A percentile compares a stretch with the other conserved stretches of the same genome.
These are phyloP conservation scores for Phytophthora palmivora DNA, from an alignment of 352 stramenopile genomes.

Conservation along the genomic window DNA sequence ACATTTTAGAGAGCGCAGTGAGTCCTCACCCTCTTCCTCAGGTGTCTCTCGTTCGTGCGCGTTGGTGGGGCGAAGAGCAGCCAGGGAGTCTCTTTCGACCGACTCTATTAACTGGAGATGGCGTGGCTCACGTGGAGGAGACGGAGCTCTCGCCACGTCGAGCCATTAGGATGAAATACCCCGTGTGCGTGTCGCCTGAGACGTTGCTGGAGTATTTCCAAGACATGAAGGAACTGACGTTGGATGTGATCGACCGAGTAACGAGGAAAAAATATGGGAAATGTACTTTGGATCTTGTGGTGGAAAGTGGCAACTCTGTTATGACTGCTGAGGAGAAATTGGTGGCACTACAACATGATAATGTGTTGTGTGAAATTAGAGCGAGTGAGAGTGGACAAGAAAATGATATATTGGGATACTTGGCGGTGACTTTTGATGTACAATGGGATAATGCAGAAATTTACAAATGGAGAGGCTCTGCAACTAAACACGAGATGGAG, in stretches of 20 bases:
- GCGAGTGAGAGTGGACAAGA: conserved; percentile 5
- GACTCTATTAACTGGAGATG: conserved; percentile 13
- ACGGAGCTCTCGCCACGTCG: conserved; percentile 13
- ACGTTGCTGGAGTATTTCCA: conserved; percentile 63
- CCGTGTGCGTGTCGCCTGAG: conserved; percentile 39
- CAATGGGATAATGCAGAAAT: conserved; percentile 20
- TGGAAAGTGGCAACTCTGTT: conserved; percentile 3
- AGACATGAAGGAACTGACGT: conserved; percentile 59
- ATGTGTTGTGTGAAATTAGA: conserved; percentile 55
- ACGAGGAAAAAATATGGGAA: conserved; percentile 49
- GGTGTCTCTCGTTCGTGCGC: conserved; percentile 53
- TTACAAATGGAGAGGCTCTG: neutral
- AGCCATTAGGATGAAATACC: conserved; percentile 55
- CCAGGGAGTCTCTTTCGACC: conserved; percentile 59
- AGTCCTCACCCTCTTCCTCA: conserved; percentile 36
- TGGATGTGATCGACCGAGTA: conserved; percentile 71
- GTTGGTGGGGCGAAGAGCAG: conserved; percentile 66
- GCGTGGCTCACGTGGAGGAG: neutral
- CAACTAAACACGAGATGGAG: neutral
- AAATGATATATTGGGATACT: conserved; percentile 33
- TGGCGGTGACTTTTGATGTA: conserved; percentile 39
- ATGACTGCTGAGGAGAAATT: conserved; percentile 37
- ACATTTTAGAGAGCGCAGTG: conserved; percentile 47
- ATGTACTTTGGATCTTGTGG: conserved; percentile 33
- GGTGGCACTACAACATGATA: conserved; percentile 32